A percentile compares a stretch with the other conserved stretches of the same genome.
These are phyloP conservation scores for Amylocarpus encephaloides DNA, from an alignment of 2,329 filamentous ascomycete genomes.

Conservation along the genomic window DNA sequence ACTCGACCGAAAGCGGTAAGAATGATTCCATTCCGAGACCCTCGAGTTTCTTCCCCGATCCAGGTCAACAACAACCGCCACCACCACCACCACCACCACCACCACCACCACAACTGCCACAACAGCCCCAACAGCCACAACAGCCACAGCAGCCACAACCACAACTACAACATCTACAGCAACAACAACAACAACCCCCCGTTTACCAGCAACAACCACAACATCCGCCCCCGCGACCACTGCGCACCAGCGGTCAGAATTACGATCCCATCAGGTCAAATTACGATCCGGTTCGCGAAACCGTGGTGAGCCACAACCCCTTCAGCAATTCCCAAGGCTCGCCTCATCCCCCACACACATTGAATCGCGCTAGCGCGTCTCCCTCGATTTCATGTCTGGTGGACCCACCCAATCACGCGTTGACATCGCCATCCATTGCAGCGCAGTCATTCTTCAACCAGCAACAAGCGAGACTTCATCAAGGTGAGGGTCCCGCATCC, in stretches of 20 bases:
- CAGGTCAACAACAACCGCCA: slow-evolving; percentile 15
- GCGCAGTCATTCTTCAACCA: slow-evolving; percentile 32
- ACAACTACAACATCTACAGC: slow-evolving; percentile 46
- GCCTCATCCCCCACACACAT: slow-evolving; percentile 36
- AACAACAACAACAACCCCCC: slow-evolving; percentile 13
- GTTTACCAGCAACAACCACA: slow-evolving; percentile 13
- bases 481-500: slow-evolving; percentile 20
- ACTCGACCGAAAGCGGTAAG: slow-evolving; percentile 31
- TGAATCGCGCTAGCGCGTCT: slow-evolving; percentile 75
- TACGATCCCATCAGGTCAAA: slow-evolving; percentile 85
- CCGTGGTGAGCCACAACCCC: slow-evolving; percentile 40
- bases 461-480: slow-evolving; percentile 23
- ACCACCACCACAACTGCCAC: slow-evolving; percentile 21
- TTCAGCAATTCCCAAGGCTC: slow-evolving; percentile 42
- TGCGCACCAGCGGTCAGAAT: slow-evolving; percentile 68
- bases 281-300: slow-evolving; percentile 59
- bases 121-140: slow-evolving; percentile 42
- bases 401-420: slow-evolving; percentile 51
- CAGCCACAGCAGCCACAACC: slow-evolving; percentile 71
- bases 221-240: slow-evolving; percentile 42
- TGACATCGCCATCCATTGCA: slow-evolving; percentile 29
- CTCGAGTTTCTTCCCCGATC: slow-evolving; percentile 25
- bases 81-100: slow-evolving; percentile 13
- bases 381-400: slow-evolving; percentile 89
- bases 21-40: slow-evolving; percentile 34